These are phyloP conservation scores for Prunus dulcis DNA, from an alignment of 306 rosid species.

Conservation along the genomic window DNA sequence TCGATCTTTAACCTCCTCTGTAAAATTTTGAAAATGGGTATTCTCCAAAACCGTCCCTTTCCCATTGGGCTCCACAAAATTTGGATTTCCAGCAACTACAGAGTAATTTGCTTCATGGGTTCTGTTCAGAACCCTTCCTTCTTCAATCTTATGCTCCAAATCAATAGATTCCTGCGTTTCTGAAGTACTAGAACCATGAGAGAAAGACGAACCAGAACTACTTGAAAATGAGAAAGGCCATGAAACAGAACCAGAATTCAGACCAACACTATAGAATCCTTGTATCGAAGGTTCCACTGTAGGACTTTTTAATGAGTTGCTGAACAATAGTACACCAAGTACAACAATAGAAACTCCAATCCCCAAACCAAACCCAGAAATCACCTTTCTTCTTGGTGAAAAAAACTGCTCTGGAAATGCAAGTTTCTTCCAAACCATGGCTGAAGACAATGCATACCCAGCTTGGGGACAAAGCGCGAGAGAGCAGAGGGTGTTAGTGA, in stretches of 20 bases:
- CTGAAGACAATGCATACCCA: constrained; percentile 13
- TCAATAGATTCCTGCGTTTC: too few species aligned
- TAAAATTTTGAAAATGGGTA: constrained; percentile 24
- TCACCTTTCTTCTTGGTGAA: constrained; percentile 48
- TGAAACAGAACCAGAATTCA: constrained; percentile 30
- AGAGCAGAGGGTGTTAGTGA: neutral
- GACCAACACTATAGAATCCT: constrained; percentile 21
- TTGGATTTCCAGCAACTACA: neutral
- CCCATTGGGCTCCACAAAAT: neutral
- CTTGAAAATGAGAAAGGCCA: constrained; percentile 42
- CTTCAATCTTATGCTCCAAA: too few species aligned
- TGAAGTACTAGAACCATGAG: neutral
- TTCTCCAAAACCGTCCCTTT: constrained; percentile 16
- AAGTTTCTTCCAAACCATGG: constrained; percentile 59
- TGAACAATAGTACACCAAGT: constrained; percentile 39
- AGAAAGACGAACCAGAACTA: neutral
- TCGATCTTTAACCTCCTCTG: constrained; percentile 23
- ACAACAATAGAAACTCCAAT: constrained; percentile 50
- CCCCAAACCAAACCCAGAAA: constrained; percentile 73
- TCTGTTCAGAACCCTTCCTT: neutral
- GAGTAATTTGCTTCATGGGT: constrained; percentile 24
- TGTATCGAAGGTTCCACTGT: constrained; percentile 35
- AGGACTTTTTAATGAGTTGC: constrained; percentile 32
- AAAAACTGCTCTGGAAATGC: constrained; percentile 43
- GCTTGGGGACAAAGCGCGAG: neutral